Conservation (phyloP, 179 eudicot species). For the Gypsophila paniculata region DNA sequence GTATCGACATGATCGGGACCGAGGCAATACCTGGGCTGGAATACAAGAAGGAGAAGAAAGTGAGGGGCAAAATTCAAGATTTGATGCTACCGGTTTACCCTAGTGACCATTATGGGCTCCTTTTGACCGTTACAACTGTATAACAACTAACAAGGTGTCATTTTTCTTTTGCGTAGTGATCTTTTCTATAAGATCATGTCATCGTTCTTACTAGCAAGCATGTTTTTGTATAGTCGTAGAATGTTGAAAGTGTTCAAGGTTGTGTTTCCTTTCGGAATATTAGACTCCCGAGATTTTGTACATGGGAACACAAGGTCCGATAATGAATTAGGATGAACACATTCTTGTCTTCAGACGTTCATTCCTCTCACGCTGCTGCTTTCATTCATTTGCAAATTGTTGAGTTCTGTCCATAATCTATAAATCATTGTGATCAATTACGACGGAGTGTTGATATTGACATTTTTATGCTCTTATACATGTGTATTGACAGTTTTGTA, state of each 20-base stretch:
- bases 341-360: background rate
- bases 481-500: no score
- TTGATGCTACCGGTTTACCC: conserved; percentile 73
- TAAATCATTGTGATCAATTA: no score
- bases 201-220: conserved; percentile 2
- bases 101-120: conserved; percentile 87
- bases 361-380: background rate
- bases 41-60: conserved; percentile 54
- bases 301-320: background rate
- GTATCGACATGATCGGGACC: conserved; percentile 69
- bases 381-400: background rate
- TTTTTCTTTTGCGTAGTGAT: background rate
- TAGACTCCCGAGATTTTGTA: conserved; percentile 18
- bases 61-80: conserved; percentile 39
- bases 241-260: background rate
- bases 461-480: no score
- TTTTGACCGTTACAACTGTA: conserved; percentile 42
- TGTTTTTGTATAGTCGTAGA: conserved; percentile 19
- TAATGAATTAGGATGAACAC: background rate
- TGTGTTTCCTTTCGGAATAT: background rate
- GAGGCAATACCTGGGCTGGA: conserved; percentile 59
- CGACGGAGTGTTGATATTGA: no score
- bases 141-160: background rate
- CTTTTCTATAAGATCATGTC: background rate
- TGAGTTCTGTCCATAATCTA: background rate